Evolutionary conservation across 2,329 filamentous ascomycete species (phyloP), one percentile per base, ranked within the genome.

Genomic region (Zymoseptoria crescenta): DNA sequence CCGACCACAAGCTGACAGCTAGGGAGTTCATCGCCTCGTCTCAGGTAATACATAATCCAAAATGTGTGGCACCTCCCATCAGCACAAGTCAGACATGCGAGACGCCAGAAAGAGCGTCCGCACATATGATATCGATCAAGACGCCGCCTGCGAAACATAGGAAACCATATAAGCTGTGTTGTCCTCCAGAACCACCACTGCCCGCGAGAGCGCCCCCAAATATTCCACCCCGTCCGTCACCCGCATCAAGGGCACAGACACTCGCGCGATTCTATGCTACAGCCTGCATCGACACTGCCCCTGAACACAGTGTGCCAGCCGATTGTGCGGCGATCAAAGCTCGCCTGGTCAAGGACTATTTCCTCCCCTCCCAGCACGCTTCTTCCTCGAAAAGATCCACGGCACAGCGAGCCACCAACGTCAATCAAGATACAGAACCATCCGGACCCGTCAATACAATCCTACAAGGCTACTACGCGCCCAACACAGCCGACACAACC

Each of bases 381-480:
- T 7, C 54, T 54, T 3, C 50, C 56, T 13, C 54, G 50, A 10
- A 30, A 30, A 6, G 56, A 57, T 21, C 56, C 51, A 45, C 29
- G 49, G 56, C 49, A 51, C 9, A 49, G 27, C n/a, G 56, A 57
- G 56, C 35, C 4, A 54, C 56, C 3, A 49, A 30, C 13, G 48
- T 50, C 49, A 54, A 30, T 20, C 49, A 55, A 8, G 53, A 45
- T 5, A 35, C 29, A 20, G 24, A 48, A 24, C 13, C 10, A 41
- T 55, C 30, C n/a, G 28, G 9, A 24, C n/a, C 49, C 27, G 41
- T 19, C 2, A 21, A 52, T 16, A 20, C 30, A 16, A 49, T 13
- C 50, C 55, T 24, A 53, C 59, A 29, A 19, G 24, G 21, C 35
- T 45, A 45, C 35, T 56, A 56, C 30, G 49, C 49, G 19, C 48